Conservation (phyloP, 2,329 filamentous ascomycete genomes). For the Diaporthe sp. region DNA sequence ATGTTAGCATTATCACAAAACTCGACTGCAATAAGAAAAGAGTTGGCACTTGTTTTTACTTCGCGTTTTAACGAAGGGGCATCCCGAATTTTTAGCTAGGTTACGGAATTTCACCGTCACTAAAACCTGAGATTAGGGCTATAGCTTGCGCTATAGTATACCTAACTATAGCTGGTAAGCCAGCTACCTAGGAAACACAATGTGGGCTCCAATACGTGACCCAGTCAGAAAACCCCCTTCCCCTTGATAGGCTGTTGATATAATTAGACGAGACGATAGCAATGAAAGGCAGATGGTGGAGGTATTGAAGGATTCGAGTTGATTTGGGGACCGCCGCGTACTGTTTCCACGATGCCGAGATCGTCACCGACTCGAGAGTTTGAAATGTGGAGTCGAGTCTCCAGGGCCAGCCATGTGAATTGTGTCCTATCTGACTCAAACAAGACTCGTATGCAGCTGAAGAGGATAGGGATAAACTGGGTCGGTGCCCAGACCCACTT, state of each 20-base stretch:
- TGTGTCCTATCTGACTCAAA: background rate
- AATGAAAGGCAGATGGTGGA: conserved; percentile 8
- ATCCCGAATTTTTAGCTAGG: too few relatives aligned
- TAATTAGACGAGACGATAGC: conserved; percentile 11
- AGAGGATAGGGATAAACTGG: background rate
- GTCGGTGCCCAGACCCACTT: background rate
- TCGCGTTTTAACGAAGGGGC: too few relatives aligned
- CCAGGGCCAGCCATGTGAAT: background rate
- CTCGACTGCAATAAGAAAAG: too few relatives aligned
- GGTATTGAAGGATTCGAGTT: background rate
- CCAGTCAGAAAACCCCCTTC: too few relatives aligned
- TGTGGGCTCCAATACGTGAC: too few relatives aligned
- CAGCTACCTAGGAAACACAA: too few relatives aligned
- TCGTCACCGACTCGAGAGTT: conserved; percentile 13
- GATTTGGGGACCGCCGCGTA: conserved; percentile 11
- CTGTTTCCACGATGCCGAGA: background rate
- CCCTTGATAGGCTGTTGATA: background rate
- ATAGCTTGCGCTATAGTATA: too few relatives aligned
- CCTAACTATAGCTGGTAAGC: too few relatives aligned
- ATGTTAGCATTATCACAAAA: too few relatives aligned
- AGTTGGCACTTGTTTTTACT: too few relatives aligned
- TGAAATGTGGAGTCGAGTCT: conserved; percentile 1
- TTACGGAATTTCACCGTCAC: too few relatives aligned
- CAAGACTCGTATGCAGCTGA: conserved; percentile 9
- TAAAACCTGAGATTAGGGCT: too few relatives aligned